Percentiles rank a stretch among this genome's conserved stretches.
Conservation (phyloP, 2,329 filamentous ascomycete genomes). For the Aspergillus sp. region DNA sequence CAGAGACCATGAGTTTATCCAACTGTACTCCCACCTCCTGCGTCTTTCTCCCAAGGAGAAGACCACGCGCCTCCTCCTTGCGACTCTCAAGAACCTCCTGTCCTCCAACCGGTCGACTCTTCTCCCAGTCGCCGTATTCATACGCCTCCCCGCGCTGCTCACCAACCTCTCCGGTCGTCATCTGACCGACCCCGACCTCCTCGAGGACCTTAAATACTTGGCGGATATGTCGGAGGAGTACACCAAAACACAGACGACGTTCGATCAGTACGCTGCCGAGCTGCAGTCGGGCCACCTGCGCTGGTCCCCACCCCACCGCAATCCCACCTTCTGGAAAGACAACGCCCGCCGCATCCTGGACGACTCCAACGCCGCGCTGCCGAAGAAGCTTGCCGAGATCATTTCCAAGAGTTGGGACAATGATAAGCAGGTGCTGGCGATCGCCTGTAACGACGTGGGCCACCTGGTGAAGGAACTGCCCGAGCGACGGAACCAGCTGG, state of each 20-base stretch:
- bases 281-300: slow-evolving; percentile 81
- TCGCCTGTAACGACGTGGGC: slow-evolving; percentile 92
- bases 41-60: slow-evolving; percentile 96
- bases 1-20: slow-evolving; percentile 89
- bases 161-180: slow-evolving; percentile 56
- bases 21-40: slow-evolving; percentile 88
- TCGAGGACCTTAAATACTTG: slow-evolving; percentile 49
- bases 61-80: slow-evolving; percentile 86
- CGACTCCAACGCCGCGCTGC: slow-evolving; percentile 73
- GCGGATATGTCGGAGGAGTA: slow-evolving; percentile 81
- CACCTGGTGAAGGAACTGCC: slow-evolving; percentile 84
- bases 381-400: slow-evolving; percentile 81
- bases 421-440: slow-evolving; percentile 81
- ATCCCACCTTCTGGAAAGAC: slow-evolving; percentile 84
- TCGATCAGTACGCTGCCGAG: slow-evolving; percentile 74
- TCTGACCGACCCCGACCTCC: slow-evolving; percentile 49
- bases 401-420: slow-evolving; percentile 80
- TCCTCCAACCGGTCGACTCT: slow-evolving; percentile 66
- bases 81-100: slow-evolving; percentile 85
- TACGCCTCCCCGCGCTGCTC: slow-evolving; percentile 69
- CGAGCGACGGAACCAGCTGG: slow-evolving; percentile 74
- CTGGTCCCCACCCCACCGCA: slow-evolving; percentile 90
- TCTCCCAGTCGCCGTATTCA: slow-evolving; percentile 82
- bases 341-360: slow-evolving; percentile 87
- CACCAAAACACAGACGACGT: slow-evolving; percentile 66